These are phyloP conservation scores for Boletus pseudo-olivaceus DNA, from an alignment of 768 basidiomycete species.

Conservation along the genomic window DNA sequence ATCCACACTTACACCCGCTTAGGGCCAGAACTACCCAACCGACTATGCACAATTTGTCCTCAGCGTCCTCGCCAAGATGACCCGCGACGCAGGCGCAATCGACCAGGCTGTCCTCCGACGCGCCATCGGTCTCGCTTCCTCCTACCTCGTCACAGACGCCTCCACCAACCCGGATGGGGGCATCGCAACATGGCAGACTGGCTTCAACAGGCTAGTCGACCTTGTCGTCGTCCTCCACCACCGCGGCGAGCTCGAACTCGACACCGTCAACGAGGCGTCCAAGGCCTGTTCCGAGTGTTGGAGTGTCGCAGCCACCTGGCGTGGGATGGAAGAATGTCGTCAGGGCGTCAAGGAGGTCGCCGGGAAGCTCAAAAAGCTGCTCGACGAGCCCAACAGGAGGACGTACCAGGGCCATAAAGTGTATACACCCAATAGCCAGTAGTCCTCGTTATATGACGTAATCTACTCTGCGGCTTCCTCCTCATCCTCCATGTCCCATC, in stretches of 20 bases:
- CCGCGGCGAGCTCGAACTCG: slow-evolving; percentile 66
- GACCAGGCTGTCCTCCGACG: slow-evolving; percentile 62
- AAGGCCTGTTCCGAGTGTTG: slow-evolving; percentile 76
- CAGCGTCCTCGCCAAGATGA: slow-evolving; percentile 50
- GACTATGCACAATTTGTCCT: slow-evolving; percentile 62
- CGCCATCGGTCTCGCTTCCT: slow-evolving; percentile 67
- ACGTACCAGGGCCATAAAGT: slow-evolving; percentile 33
- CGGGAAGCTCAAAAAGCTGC: slow-evolving; percentile 50
- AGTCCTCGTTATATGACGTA: slow-evolving; percentile 8
- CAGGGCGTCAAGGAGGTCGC: slow-evolving; percentile 62
- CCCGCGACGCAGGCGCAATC: slow-evolving; percentile 42
- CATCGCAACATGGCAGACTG: slow-evolving; percentile 58
- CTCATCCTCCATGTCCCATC: background rate
- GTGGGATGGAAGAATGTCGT: slow-evolving; percentile 59
- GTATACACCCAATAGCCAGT: slow-evolving; percentile 27
- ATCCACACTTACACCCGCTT: slow-evolving; percentile 4
- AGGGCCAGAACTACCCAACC: slow-evolving; percentile 43
- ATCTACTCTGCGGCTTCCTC: background rate
- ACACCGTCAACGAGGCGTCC: slow-evolving; percentile 64
- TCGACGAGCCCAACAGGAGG: slow-evolving; percentile 34
- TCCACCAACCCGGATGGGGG: slow-evolving; percentile 59
- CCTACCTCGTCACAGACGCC: slow-evolving; percentile 74
- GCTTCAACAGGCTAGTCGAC: slow-evolving; percentile 68
- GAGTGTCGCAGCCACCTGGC: slow-evolving; percentile 67
- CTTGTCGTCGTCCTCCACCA: slow-evolving; percentile 68